Evolutionary conservation across 2,329 filamentous ascomycete genomes (phyloP), one percentile per base, ranked within the genome.

Genomic region (Aureobasidium lini): DNA sequence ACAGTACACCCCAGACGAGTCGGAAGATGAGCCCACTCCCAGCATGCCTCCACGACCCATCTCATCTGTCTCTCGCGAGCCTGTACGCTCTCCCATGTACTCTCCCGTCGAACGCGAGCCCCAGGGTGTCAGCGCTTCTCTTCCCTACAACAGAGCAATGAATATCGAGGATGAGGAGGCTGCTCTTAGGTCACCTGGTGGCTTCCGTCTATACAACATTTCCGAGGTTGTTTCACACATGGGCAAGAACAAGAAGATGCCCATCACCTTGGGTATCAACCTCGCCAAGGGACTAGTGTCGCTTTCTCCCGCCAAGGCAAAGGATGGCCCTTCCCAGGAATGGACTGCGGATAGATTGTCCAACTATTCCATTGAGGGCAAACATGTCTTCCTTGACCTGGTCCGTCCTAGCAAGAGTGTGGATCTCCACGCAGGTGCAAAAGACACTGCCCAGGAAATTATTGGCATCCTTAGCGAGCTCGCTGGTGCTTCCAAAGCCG

Each of bases 241-340:
- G 84, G 93, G 93, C 60, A 96, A 95, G 77, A 88, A 89, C 68
- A 96, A 96, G 79, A 97, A 97, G 77, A 94, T 96, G 89, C 91
- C 93, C 1, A 96, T 91, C n/a, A 96, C 90, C 0, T 75, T 97
- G 39, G 93, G 93, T n/a, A 87, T 97, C 69, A 96, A 97, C 70
- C 79, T 94, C 59, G 86, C 87, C 49, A 95, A 90, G 15, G 92
- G 92, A 40, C 84, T 87, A 34, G 95, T 99, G 65, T 85, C 96
- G 74, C 90, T 99, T 66, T 89, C 91, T 0, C 92, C 93, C 0
- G 93, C 95, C 70, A 90, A 88, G 70, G 81, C 85, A 52, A 82
- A 85, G 62, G 90, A 96, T 71, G 92, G 90, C 1, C 87, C 89
- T 3, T 86, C 89, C 61, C 87, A 95, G 69, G 92, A 95, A 73